phyloP scores from a whole-genome alignment of 306 rosid species.

The Canavalia ensiformis region DNA sequence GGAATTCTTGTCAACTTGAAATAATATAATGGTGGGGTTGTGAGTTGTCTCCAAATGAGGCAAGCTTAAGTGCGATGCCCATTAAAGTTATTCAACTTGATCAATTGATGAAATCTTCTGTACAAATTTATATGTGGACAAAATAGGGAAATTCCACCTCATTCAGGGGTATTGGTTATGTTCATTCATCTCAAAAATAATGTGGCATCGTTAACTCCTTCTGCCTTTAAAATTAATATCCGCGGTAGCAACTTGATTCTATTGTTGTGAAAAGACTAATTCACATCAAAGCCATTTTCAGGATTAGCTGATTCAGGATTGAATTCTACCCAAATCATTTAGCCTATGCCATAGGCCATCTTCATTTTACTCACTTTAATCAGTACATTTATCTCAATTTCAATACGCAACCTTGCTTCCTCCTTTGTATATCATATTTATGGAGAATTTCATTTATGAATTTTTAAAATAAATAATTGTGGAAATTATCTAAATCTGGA shows the following conservation, averaged over 20 bases:
- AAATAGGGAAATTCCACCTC: constrained; percentile 54
- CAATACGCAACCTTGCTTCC: background rate
- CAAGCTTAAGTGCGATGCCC: constrained; percentile 61
- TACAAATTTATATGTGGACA: constrained; percentile 36
- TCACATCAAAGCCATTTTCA: background rate
- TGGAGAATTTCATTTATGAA: too few relatives aligned
- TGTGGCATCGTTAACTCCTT: background rate
- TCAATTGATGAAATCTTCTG: constrained; percentile 43
- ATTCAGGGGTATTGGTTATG: constrained; percentile 28
- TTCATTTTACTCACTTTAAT: background rate
- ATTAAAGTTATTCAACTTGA: constrained; percentile 42
- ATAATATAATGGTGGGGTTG: constrained; percentile 51
- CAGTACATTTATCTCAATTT: background rate
- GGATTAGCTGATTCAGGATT: background rate
- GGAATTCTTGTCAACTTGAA: constrained; percentile 34
- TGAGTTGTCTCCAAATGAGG: constrained; percentile 58
- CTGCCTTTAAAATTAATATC: background rate
- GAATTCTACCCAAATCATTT: constrained; percentile 22
- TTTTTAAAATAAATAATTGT: too few relatives aligned
- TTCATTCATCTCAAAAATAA: background rate
- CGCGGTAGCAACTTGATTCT: background rate
- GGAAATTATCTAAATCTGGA: too few relatives aligned
- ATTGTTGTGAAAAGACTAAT: background rate
- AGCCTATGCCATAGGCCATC: background rate
- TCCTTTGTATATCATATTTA: background rate